phyloP scores from a whole-genome alignment of 2,329 filamentous ascomycete genomes.

The Plenodomus lindquistii region DNA sequence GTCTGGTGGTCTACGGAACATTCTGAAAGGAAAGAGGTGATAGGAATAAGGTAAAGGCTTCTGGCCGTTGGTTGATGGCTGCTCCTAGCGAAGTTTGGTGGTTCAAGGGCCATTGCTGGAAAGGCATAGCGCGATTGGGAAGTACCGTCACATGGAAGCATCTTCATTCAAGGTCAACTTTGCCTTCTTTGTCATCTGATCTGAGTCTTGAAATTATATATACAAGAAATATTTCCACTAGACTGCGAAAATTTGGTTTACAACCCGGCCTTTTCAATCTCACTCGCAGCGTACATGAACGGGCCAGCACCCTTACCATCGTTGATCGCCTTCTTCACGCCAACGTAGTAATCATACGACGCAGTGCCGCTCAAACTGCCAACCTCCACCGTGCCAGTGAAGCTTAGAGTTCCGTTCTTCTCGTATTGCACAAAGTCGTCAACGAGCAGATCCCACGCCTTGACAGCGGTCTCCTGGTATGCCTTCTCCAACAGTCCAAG shows the following conservation, averaged over 20 bases:
- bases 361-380: conserved; percentile 56
- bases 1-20: no score
- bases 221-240: not conserved
- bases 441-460: conserved; percentile 51
- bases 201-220: not conserved
- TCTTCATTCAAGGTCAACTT: no score
- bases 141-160: not conserved
- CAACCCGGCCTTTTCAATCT: conserved; percentile 30
- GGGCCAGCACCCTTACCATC: conserved; percentile 49
- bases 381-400: conserved; percentile 57
- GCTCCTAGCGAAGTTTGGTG: no score
- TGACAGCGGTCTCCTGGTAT: conserved; percentile 47
- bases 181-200: no score
- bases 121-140: not conserved
- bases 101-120: not conserved
- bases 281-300: conserved; percentile 45
- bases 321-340: conserved; percentile 39
- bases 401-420: conserved; percentile 54
- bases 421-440: conserved; percentile 52
- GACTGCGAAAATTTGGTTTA: not conserved
- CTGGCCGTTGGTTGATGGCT: not conserved
- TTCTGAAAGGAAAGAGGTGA: not conserved
- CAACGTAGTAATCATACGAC: conserved; percentile 53
- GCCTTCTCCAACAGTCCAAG: conserved; percentile 36
- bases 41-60: not conserved